Percentiles rank a stretch among this genome's conserved stretches.
Evolutionary conservation across 2,329 filamentous ascomycete species (phyloP).

Genomic region (Xylaria sp.): DNA sequence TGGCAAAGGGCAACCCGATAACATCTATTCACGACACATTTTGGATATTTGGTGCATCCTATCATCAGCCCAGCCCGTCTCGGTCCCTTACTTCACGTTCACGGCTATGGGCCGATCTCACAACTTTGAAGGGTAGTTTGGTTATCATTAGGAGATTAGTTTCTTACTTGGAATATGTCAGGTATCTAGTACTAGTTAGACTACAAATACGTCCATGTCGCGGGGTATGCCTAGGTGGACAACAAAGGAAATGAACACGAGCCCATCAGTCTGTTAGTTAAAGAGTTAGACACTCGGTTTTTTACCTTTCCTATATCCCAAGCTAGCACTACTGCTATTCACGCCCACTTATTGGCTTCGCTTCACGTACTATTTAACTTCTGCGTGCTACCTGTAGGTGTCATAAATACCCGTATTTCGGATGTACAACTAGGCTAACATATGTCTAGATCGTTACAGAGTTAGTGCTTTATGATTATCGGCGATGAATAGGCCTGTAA

Average conservation of each 20-base stretch:
- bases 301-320: conserved; percentile 30
- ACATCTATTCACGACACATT: not conserved
- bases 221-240: conserved; percentile 12
- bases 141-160: conserved; percentile 2
- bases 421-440: not conserved
- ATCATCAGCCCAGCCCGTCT: not conserved
- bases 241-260: conserved; percentile 15
- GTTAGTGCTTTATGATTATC: too few relatives aligned
- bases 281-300: conserved; percentile 26
- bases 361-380: conserved; percentile 5
- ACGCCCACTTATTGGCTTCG: conserved; percentile 20
- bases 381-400: not conserved
- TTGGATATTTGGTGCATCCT: not conserved
- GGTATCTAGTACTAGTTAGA: conserved; percentile 17
- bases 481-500: not conserved
- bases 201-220: conserved; percentile 6
- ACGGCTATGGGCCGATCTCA: conserved; percentile 32
- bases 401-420: not conserved
- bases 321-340: conserved; percentile 31
- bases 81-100: conserved; percentile 25
- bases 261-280: not conserved
- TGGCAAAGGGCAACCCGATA: not conserved
- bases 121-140: conserved; percentile 10
- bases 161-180: conserved; percentile 27
- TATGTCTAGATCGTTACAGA: too few relatives aligned